Evolutionary conservation across 2,329 filamentous ascomycete genomes (phyloP).

Genomic region (Penicillium corylophilum): DNA sequence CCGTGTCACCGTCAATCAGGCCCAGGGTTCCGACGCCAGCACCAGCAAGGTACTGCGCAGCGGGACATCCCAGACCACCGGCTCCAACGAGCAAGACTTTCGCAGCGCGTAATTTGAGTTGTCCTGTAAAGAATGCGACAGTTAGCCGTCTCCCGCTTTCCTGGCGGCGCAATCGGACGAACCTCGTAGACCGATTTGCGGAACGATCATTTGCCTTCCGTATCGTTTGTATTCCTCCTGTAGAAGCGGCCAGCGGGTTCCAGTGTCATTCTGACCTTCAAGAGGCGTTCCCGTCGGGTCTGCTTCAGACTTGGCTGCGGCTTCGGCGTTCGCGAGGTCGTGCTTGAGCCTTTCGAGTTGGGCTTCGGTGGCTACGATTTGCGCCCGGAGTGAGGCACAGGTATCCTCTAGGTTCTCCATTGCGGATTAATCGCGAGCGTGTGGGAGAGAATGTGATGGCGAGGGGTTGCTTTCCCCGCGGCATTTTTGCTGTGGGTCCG

Average conservation of each 20-base stretch:
- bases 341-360: constrained; percentile 36
- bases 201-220: constrained; percentile 85
- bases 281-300: not conserved
- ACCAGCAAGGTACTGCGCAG: constrained; percentile 87
- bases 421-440: not conserved
- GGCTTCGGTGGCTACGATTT: constrained; percentile 39
- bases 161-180: not conserved
- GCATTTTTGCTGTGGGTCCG: constrained; percentile 4
- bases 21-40: constrained; percentile 83
- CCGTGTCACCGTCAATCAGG: constrained; percentile 80
- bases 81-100: constrained; percentile 80
- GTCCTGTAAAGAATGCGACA: constrained; percentile 54
- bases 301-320: constrained; percentile 18
- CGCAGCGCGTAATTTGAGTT: constrained; percentile 68
- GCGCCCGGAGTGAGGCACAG: constrained; percentile 35
- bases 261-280: not conserved
- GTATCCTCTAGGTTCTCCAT: constrained; percentile 24
- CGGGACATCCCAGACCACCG: constrained; percentile 87
- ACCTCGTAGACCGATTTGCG: constrained; percentile 65
- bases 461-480: constrained; percentile 15
- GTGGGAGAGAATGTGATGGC: not conserved
- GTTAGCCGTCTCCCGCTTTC: not conserved
- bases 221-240: constrained; percentile 80
- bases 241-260: constrained; percentile 64
- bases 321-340: constrained; percentile 35